Evolutionary conservation across 1,139 yeast genomes (phyloP), one percentile per base, ranked within the genome.

Genomic region (Pichia terricola): DNA sequence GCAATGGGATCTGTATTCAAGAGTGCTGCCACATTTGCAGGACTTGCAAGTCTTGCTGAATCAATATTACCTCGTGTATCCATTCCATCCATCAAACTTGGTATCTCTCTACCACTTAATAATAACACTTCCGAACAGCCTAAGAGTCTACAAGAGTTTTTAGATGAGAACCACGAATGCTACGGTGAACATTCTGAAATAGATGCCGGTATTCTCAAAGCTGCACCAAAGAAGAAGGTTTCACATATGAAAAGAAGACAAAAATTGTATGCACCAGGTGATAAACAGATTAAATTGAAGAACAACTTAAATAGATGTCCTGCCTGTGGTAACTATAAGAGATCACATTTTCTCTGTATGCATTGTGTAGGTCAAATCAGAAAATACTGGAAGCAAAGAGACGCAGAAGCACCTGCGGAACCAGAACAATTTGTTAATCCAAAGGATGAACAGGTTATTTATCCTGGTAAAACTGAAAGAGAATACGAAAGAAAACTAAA

Each of bases 141-240:
- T 16, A 16, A 16, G 22, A 16, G 22, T 16, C 22, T 16, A 16
- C 22, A 16, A 16, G 22, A 16, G 22, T 16, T 16, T 16, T 16
- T 16, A 16, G 22, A 16, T 1, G 22, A 16, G 22, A 16, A 16
- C 22, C 22, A 16, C 2, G 22, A 16, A 16, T 16, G 22, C 22
- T 16, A 16, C 22, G 22, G 22, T 16, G 22, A 16, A 16, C 22
- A 2, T 16, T 16, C 22, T 16, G 22, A 33, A 31, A 39, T 49
- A 33, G 80, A 75, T 55, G 72, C 77, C 53, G 95, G 95, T 26
- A 74, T 86, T 35, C 69, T 86, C 48, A 70, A 70, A 52, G 97
- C 98, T 3, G 96, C 80, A 3, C 97, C 98, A 45, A 91, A 91
- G 70, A 88, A 89, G 76, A 88, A 87, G 65, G 79, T 79, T 10